Conservation (phyloP, 257 asterid genomes). For the Ocimum tenuiflorum region DNA sequence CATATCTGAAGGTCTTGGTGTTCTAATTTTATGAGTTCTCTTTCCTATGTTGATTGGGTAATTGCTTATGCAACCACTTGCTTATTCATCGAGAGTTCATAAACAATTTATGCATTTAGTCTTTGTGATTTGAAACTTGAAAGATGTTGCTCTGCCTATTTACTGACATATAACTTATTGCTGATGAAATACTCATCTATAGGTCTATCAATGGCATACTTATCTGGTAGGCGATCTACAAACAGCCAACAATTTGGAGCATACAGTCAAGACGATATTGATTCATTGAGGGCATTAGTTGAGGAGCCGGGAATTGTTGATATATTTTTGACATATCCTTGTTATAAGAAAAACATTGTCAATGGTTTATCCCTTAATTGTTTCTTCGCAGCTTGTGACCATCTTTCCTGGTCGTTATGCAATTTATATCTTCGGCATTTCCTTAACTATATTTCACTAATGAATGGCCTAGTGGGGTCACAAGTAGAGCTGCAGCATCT, state of each 20-base stretch:
- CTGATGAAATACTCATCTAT: slow-evolving; percentile 27
- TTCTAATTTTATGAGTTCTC: not conserved
- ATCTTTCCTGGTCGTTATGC: not conserved
- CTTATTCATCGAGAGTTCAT: slow-evolving; percentile 17
- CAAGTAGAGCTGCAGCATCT: slow-evolving; percentile 49
- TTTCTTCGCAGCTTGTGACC: slow-evolving; percentile 8
- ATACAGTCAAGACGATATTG: slow-evolving; percentile 86
- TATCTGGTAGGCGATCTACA: slow-evolving; percentile 75
- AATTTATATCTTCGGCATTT: slow-evolving; percentile 16
- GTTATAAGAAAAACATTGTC: slow-evolving; percentile 12
- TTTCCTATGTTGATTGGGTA: not conserved
- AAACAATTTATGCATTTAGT: slow-evolving; percentile 7
- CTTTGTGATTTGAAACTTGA: slow-evolving; percentile 1
- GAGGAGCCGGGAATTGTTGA: slow-evolving; percentile 84
- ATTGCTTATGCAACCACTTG: not conserved
- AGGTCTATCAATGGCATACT: slow-evolving; percentile 78
- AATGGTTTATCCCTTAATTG: not conserved
- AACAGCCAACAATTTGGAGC: slow-evolving; percentile 61
- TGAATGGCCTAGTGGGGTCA: slow-evolving; percentile 83
- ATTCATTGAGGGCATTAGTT: slow-evolving; percentile 82
- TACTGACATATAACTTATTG: not conserved
- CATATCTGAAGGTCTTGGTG: not conserved
- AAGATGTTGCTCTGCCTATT: not conserved
- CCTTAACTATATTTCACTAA: slow-evolving; percentile 70
- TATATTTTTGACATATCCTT: slow-evolving; percentile 94